Percentiles rank a stretch among this genome's conserved stretches.
Conservation (phyloP, 1,139 yeast species). For the Yamadazyma triangularis region DNA sequence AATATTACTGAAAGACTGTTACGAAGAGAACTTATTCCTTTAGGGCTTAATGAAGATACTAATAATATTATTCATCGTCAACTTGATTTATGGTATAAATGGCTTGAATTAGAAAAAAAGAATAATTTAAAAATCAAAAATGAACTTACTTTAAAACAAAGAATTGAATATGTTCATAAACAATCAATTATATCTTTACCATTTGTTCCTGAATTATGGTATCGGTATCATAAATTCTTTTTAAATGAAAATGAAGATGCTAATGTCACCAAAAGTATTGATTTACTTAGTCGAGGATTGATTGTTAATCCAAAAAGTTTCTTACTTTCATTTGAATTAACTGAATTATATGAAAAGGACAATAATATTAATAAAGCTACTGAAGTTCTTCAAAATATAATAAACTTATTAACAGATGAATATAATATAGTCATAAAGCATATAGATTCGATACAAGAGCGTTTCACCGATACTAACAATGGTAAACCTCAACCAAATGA, state of each 20-base stretch:
- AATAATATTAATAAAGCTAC: constrained; percentile 50
- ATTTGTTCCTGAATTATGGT: constrained; percentile 85
- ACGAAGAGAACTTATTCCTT: constrained; percentile 37
- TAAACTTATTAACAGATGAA: constrained; percentile 34
- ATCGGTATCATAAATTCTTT: constrained; percentile 45
- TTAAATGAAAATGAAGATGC: constrained; percentile 26
- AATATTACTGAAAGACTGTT: constrained; percentile 45
- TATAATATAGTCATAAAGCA: constrained; percentile 21
- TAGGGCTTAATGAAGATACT: constrained; percentile 8
- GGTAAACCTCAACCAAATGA: constrained; percentile 8
- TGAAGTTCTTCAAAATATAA: constrained; percentile 45
- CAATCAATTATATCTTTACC: constrained; percentile 67
- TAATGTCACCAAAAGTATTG: constrained; percentile 26
- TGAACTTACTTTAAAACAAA: constrained; percentile 40
- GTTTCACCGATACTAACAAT: constrained; percentile 6
- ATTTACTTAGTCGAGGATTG: constrained; percentile 53
- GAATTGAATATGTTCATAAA: constrained; percentile 71
- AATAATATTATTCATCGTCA: constrained; percentile 32
- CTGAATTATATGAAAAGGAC: constrained; percentile 66
- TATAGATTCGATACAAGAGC: constrained; percentile 22
- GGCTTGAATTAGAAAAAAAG: constrained; percentile 76
- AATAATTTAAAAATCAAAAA: constrained; percentile 64
- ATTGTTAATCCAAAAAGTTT: constrained; percentile 69
- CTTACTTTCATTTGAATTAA: constrained; percentile 59
- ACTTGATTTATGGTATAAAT: constrained; percentile 56